Evolutionary conservation across 2,329 filamentous ascomycete genomes (phyloP).

Genomic region (Knufia fluminis): DNA sequence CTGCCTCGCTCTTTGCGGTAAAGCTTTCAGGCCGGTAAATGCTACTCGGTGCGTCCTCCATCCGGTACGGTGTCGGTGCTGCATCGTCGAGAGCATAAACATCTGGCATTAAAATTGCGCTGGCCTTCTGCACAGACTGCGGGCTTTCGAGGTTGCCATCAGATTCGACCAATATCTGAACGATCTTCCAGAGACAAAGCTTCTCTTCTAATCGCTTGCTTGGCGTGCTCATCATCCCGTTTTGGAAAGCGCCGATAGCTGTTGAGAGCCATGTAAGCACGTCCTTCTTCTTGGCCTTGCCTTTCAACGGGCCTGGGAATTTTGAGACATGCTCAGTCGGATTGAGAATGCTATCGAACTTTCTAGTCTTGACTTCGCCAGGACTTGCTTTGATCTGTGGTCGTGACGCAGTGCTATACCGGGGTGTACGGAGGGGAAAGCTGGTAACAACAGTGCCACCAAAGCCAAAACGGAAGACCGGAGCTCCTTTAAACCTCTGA

Average conservation of each 20-base stretch:
- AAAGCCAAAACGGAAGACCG: constrained; percentile 79
- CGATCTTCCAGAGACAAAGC: constrained; percentile 75
- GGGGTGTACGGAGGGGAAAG: constrained; percentile 80
- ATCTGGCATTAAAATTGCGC: constrained; percentile 62
- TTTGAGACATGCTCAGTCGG: constrained; percentile 63
- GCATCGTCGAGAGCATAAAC: constrained; percentile 18
- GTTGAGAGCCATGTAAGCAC: constrained; percentile 67
- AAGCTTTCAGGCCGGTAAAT: constrained; percentile 30
- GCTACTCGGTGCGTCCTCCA: constrained; percentile 32
- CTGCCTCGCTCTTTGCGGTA: constrained; percentile 51
- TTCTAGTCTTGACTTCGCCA: constrained; percentile 71
- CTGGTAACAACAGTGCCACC: constrained; percentile 73
- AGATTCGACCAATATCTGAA: constrained; percentile 72
- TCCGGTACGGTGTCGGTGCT: constrained; percentile 26
- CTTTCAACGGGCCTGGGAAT: constrained; percentile 82
- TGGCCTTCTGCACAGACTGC: constrained; percentile 63
- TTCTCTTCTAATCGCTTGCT: constrained; percentile 64
- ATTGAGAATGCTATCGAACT: constrained; percentile 63
- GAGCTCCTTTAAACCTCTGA: constrained; percentile 81
- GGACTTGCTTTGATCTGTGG: constrained; percentile 75
- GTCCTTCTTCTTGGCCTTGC: constrained; percentile 94
- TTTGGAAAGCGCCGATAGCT: constrained; percentile 67
- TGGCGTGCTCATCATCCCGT: constrained; percentile 39
- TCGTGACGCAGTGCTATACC: constrained; percentile 63
- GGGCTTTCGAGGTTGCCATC: constrained; percentile 73